Conservation (phyloP, 2,329 filamentous ascomycete species). For the Fusarium sp. region DNA sequence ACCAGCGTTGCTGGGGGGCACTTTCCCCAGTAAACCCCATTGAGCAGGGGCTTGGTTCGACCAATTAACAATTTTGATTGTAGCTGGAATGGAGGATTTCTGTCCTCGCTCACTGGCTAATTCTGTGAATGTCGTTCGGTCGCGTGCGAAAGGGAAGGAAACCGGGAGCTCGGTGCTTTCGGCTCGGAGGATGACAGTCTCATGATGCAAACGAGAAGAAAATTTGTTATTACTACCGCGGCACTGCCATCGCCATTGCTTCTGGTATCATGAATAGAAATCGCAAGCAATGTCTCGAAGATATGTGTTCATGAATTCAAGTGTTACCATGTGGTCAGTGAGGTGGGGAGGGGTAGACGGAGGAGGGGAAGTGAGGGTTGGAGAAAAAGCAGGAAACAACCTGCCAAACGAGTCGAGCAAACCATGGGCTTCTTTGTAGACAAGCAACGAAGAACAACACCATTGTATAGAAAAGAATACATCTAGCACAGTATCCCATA, state of each 20-base stretch:
- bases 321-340: neutral
- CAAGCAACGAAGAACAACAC: neutral
- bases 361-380: slow-evolving; percentile 11
- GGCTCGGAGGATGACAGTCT: slow-evolving; percentile 16
- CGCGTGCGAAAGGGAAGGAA: slow-evolving; percentile 20
- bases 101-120: slow-evolving; percentile 22
- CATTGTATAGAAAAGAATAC: slow-evolving; percentile 18
- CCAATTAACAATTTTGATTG: slow-evolving; percentile 35
- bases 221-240: neutral
- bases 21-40: slow-evolving; percentile 17
- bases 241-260: neutral
- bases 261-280: neutral
- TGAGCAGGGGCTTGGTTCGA: neutral
- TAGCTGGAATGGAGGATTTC: slow-evolving; percentile 36
- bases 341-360: slow-evolving; percentile 19
- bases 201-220: slow-evolving; percentile 18
- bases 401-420: slow-evolving; percentile 6
- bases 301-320: slow-evolving; percentile 15
- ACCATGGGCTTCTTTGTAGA: neutral
- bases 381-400: neutral
- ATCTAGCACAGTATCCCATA: slow-evolving; percentile 36
- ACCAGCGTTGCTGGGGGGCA: slow-evolving; percentile 22
- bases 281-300: neutral
- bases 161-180: slow-evolving; percentile 31
- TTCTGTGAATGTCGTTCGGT: slow-evolving; percentile 1